These are phyloP conservation scores for Mychonastes homosphaera DNA, from an alignment of 139 green algal species.

Conservation along the genomic window DNA sequence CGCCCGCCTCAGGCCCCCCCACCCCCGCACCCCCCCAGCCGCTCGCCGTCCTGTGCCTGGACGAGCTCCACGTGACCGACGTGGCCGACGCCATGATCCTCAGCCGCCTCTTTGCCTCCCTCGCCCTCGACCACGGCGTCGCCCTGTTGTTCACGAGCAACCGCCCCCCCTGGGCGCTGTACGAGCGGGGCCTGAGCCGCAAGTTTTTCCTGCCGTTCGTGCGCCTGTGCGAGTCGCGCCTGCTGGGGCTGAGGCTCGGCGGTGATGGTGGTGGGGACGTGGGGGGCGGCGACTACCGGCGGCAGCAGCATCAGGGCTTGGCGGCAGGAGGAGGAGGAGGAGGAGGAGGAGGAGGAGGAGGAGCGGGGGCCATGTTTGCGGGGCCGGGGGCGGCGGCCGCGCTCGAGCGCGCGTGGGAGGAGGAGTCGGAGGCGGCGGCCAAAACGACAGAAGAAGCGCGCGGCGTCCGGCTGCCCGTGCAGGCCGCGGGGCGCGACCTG, in stretches of 20 bases:
- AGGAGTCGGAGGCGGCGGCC: too few relatives aligned
- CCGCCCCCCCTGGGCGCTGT: slow-evolving; percentile 54
- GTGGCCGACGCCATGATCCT: slow-evolving; percentile 85
- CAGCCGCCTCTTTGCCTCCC: slow-evolving; percentile 39
- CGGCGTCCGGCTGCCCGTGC: too few relatives aligned
- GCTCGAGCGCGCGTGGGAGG: too few relatives aligned
- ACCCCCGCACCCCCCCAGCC: too few relatives aligned
- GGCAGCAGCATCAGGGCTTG: background rate
- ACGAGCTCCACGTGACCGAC: slow-evolving; percentile 89
- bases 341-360: slow-evolving; percentile 15
- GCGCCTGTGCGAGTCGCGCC: background rate
- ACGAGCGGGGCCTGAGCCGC: slow-evolving; percentile 77
- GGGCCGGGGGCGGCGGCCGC: too few relatives aligned
- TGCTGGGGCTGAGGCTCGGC: slow-evolving; percentile 45
- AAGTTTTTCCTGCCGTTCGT: slow-evolving; percentile 51
- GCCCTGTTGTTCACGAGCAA: slow-evolving; percentile 66
- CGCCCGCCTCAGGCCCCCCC: background rate
- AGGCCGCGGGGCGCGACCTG: too few relatives aligned
- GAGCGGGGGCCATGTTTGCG: slow-evolving; percentile 10
- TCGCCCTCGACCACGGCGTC: slow-evolving; percentile 32
- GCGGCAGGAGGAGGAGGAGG: background rate
- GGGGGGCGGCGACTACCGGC: slow-evolving; percentile 37
- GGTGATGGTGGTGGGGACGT: slow-evolving; percentile 35
- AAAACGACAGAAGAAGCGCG: too few relatives aligned
- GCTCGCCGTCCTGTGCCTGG: slow-evolving; percentile 61